A percentile compares a stretch with the other conserved stretches of the same genome.
phyloP scores from a whole-genome alignment of 495 filamentous ascomycete species.

The Penicillium steckii region DNA sequence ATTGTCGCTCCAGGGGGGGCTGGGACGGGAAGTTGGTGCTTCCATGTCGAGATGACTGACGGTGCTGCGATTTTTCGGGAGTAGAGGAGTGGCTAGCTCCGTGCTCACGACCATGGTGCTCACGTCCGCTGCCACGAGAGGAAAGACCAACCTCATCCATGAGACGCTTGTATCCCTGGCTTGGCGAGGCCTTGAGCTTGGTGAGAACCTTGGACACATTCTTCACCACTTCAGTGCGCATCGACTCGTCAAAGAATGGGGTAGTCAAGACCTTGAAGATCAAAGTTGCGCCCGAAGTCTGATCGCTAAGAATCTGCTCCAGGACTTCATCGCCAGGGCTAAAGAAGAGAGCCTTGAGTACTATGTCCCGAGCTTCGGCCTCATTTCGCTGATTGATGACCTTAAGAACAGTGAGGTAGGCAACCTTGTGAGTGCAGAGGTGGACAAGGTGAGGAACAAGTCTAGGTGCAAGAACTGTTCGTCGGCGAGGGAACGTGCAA shows the following conservation, averaged over 20 bases:
- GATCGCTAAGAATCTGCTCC: constrained; percentile 88
- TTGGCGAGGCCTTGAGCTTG: constrained; percentile 86
- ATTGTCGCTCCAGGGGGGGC: constrained; percentile 46
- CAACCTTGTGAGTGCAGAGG: constrained; percentile 97
- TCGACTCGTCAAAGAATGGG: constrained; percentile 93
- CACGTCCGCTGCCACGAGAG: constrained; percentile 52
- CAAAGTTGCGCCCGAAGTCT: constrained; percentile 87
- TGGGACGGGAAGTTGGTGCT: constrained; percentile 42
- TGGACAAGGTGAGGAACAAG: constrained; percentile 96
- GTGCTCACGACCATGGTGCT: constrained; percentile 44
- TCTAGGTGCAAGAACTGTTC: constrained; percentile 87
- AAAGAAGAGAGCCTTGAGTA: constrained; percentile 93
- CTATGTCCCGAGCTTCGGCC: constrained; percentile 85
- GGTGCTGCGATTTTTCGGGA: constrained; percentile 48
- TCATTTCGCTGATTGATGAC: constrained; percentile 98
- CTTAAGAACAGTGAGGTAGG: constrained; percentile 95
- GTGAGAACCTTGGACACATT: constrained; percentile 87
- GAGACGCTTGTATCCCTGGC: constrained; percentile 94
- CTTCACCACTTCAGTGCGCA: constrained; percentile 82
- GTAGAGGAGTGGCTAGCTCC: constrained; percentile 37
- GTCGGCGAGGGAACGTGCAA: constrained; percentile 89
- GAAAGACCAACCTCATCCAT: constrained; percentile 97
- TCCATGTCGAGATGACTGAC: constrained; percentile 48
- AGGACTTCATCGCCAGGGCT: constrained; percentile 82
- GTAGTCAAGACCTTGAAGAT: constrained; percentile 99